Base-by-base conservation (phyloP, 2,329 filamentous ascomycete genomes). In the Diaporthe vaccinii region DNA sequence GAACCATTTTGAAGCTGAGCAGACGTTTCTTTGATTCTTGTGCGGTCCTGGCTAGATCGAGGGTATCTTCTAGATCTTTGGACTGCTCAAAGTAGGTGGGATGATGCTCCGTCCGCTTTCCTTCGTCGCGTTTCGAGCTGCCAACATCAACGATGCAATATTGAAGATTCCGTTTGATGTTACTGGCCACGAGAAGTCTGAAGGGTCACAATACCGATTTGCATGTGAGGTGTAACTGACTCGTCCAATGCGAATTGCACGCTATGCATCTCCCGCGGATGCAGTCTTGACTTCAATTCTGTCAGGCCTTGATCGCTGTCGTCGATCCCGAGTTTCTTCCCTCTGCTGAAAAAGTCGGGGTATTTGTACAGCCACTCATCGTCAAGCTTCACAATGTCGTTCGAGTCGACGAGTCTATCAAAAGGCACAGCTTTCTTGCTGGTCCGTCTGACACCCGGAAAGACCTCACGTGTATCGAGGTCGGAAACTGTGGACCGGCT, bases 361-460 rank as follows among this genome's bases (percentile, higher is more conserved):
- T 78, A 78, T 14, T 77, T 77, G 46, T 72, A 79, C 14, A 79
- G 17, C 78, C 78, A 79, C 39, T 79, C 78, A 8, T 78, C 77
- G 0, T 77, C 75, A 2, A 78, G 31, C 10, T 75, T 65, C 14
- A 73, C 25, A n/a, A 78, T 73, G 7, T 41, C 77, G 14, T 22
- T 74, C 1, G 61, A 75, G 46, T 77, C 75, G 4, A 77, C 34
- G 4, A 72, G 46, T 31, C 31, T 46, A 31, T 75, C 62, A 49
- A 67, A 76, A 1, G 75, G 77, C 4, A 71, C 46, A 1, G 31
- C 59, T 49, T 76, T 79, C 51, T 74, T 74, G 65, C 76, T 69
- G 4, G 39, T 20, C 7, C 58, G 14, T 4, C 46, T 20, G 4
- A 17, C 10, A 51, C 20, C 14, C 7, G 7, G n/a, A 20, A 4